Evolutionary conservation across 148 eudicot genomes (phyloP).

Genomic region (Chenopodium album): DNA sequence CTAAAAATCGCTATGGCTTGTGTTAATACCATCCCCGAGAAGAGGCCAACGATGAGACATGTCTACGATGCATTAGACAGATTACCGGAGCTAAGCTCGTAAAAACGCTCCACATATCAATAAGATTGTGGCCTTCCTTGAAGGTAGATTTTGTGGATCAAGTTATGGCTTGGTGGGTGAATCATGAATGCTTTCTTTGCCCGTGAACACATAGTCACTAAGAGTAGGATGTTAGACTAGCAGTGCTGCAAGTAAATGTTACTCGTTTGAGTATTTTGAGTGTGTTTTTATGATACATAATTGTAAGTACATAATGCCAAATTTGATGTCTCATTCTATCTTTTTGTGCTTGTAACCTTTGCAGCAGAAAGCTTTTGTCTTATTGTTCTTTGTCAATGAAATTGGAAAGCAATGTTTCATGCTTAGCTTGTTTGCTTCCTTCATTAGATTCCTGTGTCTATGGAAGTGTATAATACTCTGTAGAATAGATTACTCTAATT

Average conservation of each 20-base stretch:
- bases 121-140: neutral
- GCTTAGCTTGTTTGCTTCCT: conserved; percentile 2
- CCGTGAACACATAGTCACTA: conserved; percentile 15
- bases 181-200: conserved; percentile 4
- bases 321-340: conserved; percentile 13
- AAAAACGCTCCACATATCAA: neutral
- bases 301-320: conserved; percentile 18
- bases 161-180: neutral
- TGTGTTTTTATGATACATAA: conserved; percentile 11
- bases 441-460: neutral
- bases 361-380: conserved; percentile 20
- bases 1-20: conserved; percentile 92
- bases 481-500: neutral
- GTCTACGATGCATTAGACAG: conserved; percentile 67
- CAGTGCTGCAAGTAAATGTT: conserved; percentile 9
- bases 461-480: neutral
- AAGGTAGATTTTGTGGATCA: neutral
- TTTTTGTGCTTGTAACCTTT: conserved; percentile 15
- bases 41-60: conserved; percentile 80
- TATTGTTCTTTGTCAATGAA: conserved; percentile 23
- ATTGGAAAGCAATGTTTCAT: conserved; percentile 7
- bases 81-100: conserved; percentile 38
- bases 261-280: neutral
- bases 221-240: neutral
- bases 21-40: conserved; percentile 62